phyloP scores from a whole-genome alignment of 371 early-diverging fungal genomes.

The Mortierella sp. region DNA sequence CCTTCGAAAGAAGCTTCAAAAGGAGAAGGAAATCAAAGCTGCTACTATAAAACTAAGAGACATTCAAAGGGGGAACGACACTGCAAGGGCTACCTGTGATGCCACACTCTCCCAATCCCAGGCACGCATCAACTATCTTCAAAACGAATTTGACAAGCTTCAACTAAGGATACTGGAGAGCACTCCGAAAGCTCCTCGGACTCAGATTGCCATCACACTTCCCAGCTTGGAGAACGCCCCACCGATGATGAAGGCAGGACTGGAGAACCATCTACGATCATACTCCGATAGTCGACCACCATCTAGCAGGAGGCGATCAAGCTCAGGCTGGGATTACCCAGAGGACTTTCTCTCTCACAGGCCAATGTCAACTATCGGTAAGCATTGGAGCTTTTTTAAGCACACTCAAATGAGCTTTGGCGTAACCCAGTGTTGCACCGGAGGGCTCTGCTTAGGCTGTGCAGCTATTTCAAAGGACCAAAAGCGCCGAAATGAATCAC shows the following conservation, averaged over 20 bases:
- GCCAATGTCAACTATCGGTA: constrained; percentile 46
- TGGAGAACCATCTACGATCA: constrained; percentile 5
- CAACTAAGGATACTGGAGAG: constrained; percentile 25
- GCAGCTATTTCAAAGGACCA: constrained; percentile 1
- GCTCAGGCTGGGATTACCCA: constrained; percentile 7
- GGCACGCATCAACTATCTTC: constrained; percentile 83
- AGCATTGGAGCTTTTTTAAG: too few species aligned
- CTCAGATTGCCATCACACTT: constrained; percentile 42
- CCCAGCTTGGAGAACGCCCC: constrained; percentile 52
- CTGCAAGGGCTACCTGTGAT: constrained; percentile 71
- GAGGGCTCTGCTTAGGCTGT: constrained; percentile 10
- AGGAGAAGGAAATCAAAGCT: constrained; percentile 23
- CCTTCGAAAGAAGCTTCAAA: constrained; percentile 14
- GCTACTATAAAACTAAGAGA: constrained; percentile 42
- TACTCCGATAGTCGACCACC: background rate
- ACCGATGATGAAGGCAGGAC: constrained; percentile 32
- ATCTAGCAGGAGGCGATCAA: constrained; percentile 11
- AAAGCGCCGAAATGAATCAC: background rate
- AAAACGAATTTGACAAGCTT: constrained; percentile 70
- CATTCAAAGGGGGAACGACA: constrained; percentile 40
- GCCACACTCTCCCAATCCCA: constrained; percentile 78
- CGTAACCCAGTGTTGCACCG: too few species aligned
- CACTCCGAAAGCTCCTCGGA: constrained; percentile 45
- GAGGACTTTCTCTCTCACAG: constrained; percentile 22
- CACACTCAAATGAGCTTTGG: too few species aligned